Base-by-base conservation (phyloP, 2,329 filamentous ascomycete species). In the Colletotrichum godetiae region DNA sequence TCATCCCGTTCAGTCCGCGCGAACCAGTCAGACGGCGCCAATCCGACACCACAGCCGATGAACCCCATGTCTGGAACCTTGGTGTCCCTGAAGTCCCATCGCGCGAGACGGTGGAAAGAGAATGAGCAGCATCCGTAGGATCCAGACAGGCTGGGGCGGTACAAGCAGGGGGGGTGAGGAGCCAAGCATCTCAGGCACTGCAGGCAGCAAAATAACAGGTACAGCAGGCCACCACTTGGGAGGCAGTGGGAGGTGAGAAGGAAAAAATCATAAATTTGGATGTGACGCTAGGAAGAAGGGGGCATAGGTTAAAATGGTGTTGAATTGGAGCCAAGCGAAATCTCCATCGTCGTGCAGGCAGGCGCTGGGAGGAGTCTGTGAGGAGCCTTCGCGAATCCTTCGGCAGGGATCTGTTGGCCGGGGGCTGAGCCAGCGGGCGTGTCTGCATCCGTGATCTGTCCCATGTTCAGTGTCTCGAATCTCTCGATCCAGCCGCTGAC, bases 361-460 rank as follows among this genome's bases (percentile, higher is more conserved):
- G 33, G 42, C 46, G 60, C 46, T 22, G 57, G 27, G 57, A 13
- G 24, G 69, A 63, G 35, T 42, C 57, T 68, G 46, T 27, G 31
- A 13, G 65, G 37, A 58, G 58, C 58, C n/a, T 35, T 68, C 68
- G 29, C 8, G 65, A 68, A 72, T 72, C 69, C 69, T 72, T 72
- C 59, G 58, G 37, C 65, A 72, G 69, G 65, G 69, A n/a, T 29
- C 1, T 27, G 62, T 3, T 22, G 5, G 10, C 42, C 46, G 52
- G 61, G 57, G 61, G 61, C 52, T 10, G 13, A 22, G 61, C 29
- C 24, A 11, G 15, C 60, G 53, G 57, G 37, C 8, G 61, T 69
- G 22, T 42, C 42, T 49, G 37, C 53, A 65, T 55, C 60, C 49
- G 35, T 19, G 55, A 24, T 55, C 52, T 55, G 52, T 37, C 11